Conservation (phyloP, 352 stramenopile genomes). For the Globisporangium cylindrosporum region DNA sequence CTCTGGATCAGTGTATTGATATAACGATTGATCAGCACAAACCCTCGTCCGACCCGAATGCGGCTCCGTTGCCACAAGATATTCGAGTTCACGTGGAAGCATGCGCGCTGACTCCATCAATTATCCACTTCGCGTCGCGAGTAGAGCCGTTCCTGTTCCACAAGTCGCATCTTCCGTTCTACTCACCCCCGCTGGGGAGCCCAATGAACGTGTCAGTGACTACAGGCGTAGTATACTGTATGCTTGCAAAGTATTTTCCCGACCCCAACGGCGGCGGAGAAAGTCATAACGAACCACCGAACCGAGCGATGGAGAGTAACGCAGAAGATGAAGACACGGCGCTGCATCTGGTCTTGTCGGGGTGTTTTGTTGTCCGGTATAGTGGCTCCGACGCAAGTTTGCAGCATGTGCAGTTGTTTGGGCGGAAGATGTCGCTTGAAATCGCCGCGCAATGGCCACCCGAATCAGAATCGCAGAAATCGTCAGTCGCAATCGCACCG, state of each 20-base stretch:
- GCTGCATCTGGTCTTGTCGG: constrained; percentile 56
- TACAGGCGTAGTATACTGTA: constrained; percentile 55
- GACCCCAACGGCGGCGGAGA: neutral
- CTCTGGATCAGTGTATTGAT: constrained; percentile 28
- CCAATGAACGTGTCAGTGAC: constrained; percentile 59
- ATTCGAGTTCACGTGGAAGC: constrained; percentile 60
- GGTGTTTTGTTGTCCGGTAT: constrained; percentile 57
- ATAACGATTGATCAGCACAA: constrained; percentile 44
- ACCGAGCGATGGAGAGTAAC: too few relatives aligned
- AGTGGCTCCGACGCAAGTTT: constrained; percentile 37
- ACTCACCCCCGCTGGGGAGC: constrained; percentile 23
- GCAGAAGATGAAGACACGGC: constrained; percentile 6
- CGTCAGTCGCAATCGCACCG: constrained; percentile 14
- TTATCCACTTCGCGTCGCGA: constrained; percentile 46
- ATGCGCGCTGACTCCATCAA: constrained; percentile 48
- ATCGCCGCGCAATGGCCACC: constrained; percentile 59
- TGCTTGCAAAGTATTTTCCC: constrained; percentile 46
- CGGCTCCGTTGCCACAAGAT: constrained; percentile 26
- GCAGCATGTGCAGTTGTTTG: constrained; percentile 58
- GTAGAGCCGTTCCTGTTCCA: constrained; percentile 45
- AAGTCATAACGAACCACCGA: neutral
- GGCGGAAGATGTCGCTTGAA: constrained; percentile 69
- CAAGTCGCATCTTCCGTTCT: constrained; percentile 35
- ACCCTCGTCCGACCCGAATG: constrained; percentile 8
- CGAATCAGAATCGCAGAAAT: constrained; percentile 12